Percentiles rank a stretch among this genome's conserved stretches.
Conservation (phyloP, 345 rosid genomes). For the Aquilaria yunnanensis region DNA sequence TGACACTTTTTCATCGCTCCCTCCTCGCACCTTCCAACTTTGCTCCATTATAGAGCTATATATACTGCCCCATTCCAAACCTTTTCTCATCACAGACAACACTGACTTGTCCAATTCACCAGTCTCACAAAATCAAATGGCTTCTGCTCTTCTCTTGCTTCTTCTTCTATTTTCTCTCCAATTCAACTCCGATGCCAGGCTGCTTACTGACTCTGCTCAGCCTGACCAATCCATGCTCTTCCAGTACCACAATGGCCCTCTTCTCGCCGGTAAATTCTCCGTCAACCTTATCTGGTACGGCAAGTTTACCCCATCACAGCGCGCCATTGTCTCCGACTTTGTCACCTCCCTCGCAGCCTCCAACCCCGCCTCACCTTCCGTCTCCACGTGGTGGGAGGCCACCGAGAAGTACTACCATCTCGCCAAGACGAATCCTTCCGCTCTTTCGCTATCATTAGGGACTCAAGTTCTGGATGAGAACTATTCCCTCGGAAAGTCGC, state of each 20-base stretch:
- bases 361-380: constrained; percentile 21
- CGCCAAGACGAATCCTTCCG: background rate
- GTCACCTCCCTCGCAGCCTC: constrained; percentile 41
- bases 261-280: constrained; percentile 57
- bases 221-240: constrained; percentile 20
- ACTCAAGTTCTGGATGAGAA: constrained; percentile 42
- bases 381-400: background rate
- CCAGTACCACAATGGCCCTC: constrained; percentile 66
- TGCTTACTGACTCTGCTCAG: constrained; percentile 5
- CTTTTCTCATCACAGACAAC: background rate
- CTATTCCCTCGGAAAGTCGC: constrained; percentile 68
- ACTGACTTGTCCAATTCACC: background rate
- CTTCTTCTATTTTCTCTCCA: constrained; percentile 3
- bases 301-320: constrained; percentile 58
- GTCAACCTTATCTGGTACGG: constrained; percentile 82
- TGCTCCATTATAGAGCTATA: background rate
- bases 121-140: constrained; percentile 2
- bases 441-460: background rate
- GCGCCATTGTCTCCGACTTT: constrained; percentile 60
- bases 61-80: constrained; percentile 9
- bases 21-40: background rate
- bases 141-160: constrained; percentile 5
- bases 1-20: background rate
- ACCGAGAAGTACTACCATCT: constrained; percentile 1
- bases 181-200: constrained; percentile 8